Conservation (phyloP, 352 stramenopile species). For the Globisporangium cederbergense region DNA sequence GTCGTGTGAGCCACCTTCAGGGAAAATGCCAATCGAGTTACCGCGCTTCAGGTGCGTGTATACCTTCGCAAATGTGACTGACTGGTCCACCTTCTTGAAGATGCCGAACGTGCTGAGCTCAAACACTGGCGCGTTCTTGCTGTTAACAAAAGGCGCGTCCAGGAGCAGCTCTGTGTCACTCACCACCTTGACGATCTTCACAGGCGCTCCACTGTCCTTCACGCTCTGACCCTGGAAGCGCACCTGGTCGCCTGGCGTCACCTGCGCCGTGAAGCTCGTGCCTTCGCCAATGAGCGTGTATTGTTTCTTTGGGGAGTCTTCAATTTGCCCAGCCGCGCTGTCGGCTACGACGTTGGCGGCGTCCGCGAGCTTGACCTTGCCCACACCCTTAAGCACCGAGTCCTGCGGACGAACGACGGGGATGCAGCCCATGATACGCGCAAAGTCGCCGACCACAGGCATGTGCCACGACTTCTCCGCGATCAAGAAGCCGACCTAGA, state of each 20-base stretch:
- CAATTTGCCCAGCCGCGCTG: conserved; percentile 19
- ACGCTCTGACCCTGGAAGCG: conserved; percentile 73
- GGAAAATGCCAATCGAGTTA: conserved; percentile 96
- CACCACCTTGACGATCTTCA: conserved; percentile 83
- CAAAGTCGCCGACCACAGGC: conserved; percentile 93
- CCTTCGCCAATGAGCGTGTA: conserved; percentile 59
- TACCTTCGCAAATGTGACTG: conserved; percentile 90
- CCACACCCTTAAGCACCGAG: conserved; percentile 64
- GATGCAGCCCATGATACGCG: conserved; percentile 94
- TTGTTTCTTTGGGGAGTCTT: conserved; percentile 22
- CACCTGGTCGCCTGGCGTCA: conserved; percentile 78
- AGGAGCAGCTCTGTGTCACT: conserved; percentile 85
- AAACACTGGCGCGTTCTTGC: conserved; percentile 32
- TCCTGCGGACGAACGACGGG: conserved; percentile 97
- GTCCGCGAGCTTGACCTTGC: conserved; percentile 58
- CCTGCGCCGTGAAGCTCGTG: conserved; percentile 72
- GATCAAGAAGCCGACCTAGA: conserved; percentile 93
- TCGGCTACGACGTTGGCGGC: conserved; percentile 24
- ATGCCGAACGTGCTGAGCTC: conserved; percentile 72
- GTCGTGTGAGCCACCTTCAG: conserved; percentile 97
- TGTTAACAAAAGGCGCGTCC: conserved; percentile 39
- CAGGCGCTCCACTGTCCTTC: conserved; percentile 75
- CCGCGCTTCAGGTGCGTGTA: conserved; percentile 88
- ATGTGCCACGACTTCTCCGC: conserved; percentile 96
- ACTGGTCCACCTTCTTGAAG: conserved; percentile 91